These are phyloP conservation scores for Crithidia acanthocephali DNA, from an alignment of 208 protist genomes.

Conservation along the genomic window DNA sequence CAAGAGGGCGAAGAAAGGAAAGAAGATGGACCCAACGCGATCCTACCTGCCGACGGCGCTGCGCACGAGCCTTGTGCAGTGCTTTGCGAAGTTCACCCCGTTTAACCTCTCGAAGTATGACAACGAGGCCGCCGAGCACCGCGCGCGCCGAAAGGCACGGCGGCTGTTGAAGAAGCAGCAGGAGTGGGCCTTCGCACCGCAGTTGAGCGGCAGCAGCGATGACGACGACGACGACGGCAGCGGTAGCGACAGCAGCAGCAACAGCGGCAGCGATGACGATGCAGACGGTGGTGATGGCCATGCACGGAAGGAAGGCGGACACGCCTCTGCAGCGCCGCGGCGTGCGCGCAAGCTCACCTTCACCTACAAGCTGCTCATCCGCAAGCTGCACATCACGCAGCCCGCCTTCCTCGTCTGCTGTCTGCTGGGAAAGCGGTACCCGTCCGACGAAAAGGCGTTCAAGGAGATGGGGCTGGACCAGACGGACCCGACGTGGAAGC, in stretches of 20 bases:
- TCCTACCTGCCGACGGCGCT: conserved; percentile 79
- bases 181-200: not conserved
- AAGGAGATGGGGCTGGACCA: conserved; percentile 38
- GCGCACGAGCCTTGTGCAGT: conserved; percentile 77
- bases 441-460: conserved; percentile 79
- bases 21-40: conserved; percentile 15
- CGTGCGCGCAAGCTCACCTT: conserved; percentile 28
- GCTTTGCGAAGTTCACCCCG: conserved; percentile 91
- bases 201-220: not conserved
- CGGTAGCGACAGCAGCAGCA: not conserved
- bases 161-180: not conserved
- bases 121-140: conserved; percentile 83
- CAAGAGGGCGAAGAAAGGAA: not conserved
- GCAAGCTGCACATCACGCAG: conserved; percentile 80
- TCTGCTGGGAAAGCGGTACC: conserved; percentile 95
- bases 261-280: not conserved
- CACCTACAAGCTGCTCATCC: conserved; percentile 84
- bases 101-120: conserved; percentile 96
- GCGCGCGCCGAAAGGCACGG: conserved; percentile 17
- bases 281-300: not conserved
- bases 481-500: conserved; percentile 26
- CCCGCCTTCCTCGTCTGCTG: conserved; percentile 88
- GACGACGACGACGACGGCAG: not conserved
- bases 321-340: not conserved
- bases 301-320: not conserved